Evolutionary conservation across 176 grass and related monocot genomes (phyloP).

Genomic region (Poa pratensis): DNA sequence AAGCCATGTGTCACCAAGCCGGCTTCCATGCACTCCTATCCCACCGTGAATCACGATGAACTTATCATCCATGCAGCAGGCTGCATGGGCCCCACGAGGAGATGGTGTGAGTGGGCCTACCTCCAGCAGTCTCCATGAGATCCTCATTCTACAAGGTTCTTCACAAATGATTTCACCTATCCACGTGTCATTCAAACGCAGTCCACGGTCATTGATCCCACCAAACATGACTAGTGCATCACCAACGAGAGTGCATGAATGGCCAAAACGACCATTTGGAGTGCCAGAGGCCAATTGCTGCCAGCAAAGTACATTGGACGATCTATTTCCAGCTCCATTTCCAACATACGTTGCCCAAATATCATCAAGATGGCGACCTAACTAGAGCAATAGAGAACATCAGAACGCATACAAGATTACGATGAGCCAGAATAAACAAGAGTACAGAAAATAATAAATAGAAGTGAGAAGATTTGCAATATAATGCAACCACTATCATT

Average conservation of each 20-base stretch:
- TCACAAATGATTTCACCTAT: slow-evolving; percentile 66
- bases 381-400: slow-evolving; percentile 57
- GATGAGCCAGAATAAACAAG: slow-evolving; percentile 28
- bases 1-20: slow-evolving; percentile 89
- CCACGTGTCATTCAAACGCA: slow-evolving; percentile 88
- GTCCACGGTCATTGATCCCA: slow-evolving; percentile 84
- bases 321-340: slow-evolving; percentile 69
- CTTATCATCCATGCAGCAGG: slow-evolving; percentile 73
- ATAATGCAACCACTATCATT: slow-evolving; percentile 32
- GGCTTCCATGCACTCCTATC: slow-evolving; percentile 67
- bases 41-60: slow-evolving; percentile 85
- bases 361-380: slow-evolving; percentile 96
- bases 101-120: slow-evolving; percentile 62
- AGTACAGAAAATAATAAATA: not conserved
- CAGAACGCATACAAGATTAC: slow-evolving; percentile 20
- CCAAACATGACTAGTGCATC: slow-evolving; percentile 80
- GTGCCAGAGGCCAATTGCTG: slow-evolving; percentile 76
- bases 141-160: slow-evolving; percentile 52
- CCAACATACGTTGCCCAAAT: slow-evolving; percentile 90
- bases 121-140: slow-evolving; percentile 79
- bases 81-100: slow-evolving; percentile 86
- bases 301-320: slow-evolving; percentile 56
- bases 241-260: slow-evolving; percentile 67
- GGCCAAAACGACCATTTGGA: slow-evolving; percentile 91
- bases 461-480: not conserved